Evolutionary conservation across 495 filamentous ascomycete genomes (phyloP).

Genomic region (Penicillium paradoxum): DNA sequence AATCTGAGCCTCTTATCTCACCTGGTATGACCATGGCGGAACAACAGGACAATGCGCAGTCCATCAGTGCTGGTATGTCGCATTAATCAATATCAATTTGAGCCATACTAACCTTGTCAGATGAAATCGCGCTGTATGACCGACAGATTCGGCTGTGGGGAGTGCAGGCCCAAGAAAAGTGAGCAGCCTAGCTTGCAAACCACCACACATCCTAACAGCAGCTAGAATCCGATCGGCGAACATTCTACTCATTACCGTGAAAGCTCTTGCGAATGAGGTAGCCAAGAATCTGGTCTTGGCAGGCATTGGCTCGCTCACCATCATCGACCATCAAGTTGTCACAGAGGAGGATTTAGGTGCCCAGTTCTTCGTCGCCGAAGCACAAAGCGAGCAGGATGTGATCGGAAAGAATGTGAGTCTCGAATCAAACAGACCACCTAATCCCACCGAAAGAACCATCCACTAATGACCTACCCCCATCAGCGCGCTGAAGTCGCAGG

Average conservation of each 20-base stretch:
- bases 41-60: conserved; percentile 26
- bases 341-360: conserved; percentile 77
- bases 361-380: conserved; percentile 79
- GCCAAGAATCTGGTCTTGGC: conserved; percentile 97
- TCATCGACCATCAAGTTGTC: conserved; percentile 75
- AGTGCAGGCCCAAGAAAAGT: conserved; percentile 84
- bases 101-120: conserved; percentile 36
- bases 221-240: conserved; percentile 63
- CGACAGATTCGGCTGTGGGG: conserved; percentile 98
- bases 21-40: conserved; percentile 27
- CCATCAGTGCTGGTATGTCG: conserved; percentile 50
- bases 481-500: conserved; percentile 78
- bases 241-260: conserved; percentile 83
- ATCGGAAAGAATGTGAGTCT: conserved; percentile 68
- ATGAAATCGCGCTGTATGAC: conserved; percentile 97
- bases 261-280: conserved; percentile 88
- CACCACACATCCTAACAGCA: background rate
- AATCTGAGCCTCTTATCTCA: background rate
- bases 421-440: background rate
- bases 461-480: conserved; percentile 3
- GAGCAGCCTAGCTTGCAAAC: conserved; percentile 10
- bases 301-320: conserved; percentile 85
- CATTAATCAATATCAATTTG: background rate
- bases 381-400: conserved; percentile 31
- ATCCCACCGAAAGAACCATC: background rate